Base-by-base conservation (phyloP, 2,329 filamentous ascomycete species). In the Aspergillus bombycis region DNA sequence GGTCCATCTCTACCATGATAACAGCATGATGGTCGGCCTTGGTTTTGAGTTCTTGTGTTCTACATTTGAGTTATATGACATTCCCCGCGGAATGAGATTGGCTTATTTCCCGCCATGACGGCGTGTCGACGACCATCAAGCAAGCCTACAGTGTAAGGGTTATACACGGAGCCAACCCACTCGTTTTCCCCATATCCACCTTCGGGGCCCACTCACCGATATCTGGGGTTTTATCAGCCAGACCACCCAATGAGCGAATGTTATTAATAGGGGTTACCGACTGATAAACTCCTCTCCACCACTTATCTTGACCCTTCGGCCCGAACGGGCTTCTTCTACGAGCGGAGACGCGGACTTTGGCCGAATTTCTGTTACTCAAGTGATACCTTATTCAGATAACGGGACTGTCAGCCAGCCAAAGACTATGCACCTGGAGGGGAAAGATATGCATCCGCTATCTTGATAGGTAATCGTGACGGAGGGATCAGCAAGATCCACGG, bases 171-270 rank as follows among this genome's bases (percentile, higher is more conserved):
- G 32, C 11, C 32, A 50, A 30, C 26, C 16, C 46, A n/a, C 46
- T 19, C 21, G 28, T 41, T 26, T 55, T n/a, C n/a, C 60, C 65
- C 60, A 67, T 55, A 43, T 38, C 60, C 58, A 50, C 38, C 57
- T 32, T 71, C 68, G 70, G 70, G 60, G 61, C 68, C 69, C 68
- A 71, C 70, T 62, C 65, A n/a, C 69, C 70, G 70, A 70, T 45
- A 50, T 64, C 67, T 68, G 65, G 69, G 68, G 68, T 62, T 50
- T 46, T 50, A 30, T 50, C 46, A 50, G 46, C 10, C 23, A 16
- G 14, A 28, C 26, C 16, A 30, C 23, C 52, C 52, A 54, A 54
- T 54, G 32, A 54, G 19, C 46, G 3, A 28, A 30, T 50, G 66
- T 28, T 12, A 41, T 32, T 21, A 9, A 14, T 34, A 12, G 58